Base-by-base conservation (phyloP, 2,329 filamentous ascomycete species). In the Fusarium musae region DNA sequence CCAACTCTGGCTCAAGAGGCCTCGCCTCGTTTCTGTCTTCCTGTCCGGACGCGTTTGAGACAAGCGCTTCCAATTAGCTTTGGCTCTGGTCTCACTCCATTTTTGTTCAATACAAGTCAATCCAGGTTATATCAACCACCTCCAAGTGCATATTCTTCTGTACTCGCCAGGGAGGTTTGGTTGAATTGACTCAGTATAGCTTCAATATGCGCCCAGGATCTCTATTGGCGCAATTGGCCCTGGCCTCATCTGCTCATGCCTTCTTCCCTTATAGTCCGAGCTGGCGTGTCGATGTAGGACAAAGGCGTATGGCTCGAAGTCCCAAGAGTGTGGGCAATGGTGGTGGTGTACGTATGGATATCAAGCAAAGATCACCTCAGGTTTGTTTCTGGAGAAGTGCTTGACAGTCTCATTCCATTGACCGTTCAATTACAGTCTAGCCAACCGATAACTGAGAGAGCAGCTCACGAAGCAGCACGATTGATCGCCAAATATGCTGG, bases 261-360 rank as follows among this genome's bases (percentile, higher is more conserved):
- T 87, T 89, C 77, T 86, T 80, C 54, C 85, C 85, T 9, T 88
- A 83, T 77, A 78, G 77, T 28, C 85, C 86, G 13, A 63, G 65
- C 61, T 84, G 82, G 82, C 72, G 78, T 52, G 61, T 77, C 52
- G 78, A 81, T 57, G 59, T 66, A 57, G 78, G 80, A 39, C 75
- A 77, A 56, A 63, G 66, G 58, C 69, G 44, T 60, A 46, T 56
- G 37, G 60, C 63, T 5, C 63, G 78, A 62, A 78, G 80, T 74
- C 46, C 76, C 66, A 74, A 75, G 59, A 74, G 68, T 57, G 66
- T 66, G 61, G 63, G 56, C 39, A 59, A 65, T 40, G 67, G 57
- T 26, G 62, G 75, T 43, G 75, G 75, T 34, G 73, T 85, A 44
- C 84, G 82, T 15, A 84, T 87, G 65, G 80, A 81, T 40, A 79